These are phyloP conservation scores for Podospora sp. DNA, from an alignment of 495 filamentous ascomycete species.

Conservation along the genomic window DNA sequence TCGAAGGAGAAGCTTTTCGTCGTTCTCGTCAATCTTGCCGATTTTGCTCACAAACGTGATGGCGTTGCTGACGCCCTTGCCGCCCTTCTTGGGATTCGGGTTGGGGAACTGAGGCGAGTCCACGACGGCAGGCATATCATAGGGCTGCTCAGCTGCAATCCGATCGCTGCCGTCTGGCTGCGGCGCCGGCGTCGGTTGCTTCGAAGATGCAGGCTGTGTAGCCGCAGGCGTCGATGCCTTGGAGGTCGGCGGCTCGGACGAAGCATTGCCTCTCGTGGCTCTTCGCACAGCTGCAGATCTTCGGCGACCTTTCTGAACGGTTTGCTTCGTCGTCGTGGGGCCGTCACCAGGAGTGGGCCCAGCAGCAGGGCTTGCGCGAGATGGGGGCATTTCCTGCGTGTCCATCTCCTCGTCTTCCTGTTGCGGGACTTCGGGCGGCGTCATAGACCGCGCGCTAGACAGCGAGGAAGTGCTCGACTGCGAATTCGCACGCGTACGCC, in stretches of 20 bases:
- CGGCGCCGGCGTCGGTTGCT: slow-evolving; percentile 15
- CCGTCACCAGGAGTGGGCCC: slow-evolving; percentile 7
- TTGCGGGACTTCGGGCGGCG: slow-evolving; percentile 29
- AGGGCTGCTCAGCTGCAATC: slow-evolving; percentile 27
- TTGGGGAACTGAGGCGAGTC: slow-evolving; percentile 35
- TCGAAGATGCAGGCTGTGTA: slow-evolving; percentile 9
- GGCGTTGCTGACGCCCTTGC: slow-evolving; percentile 20
- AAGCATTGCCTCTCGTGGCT: slow-evolving; percentile 38
- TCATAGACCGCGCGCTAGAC: slow-evolving; percentile 38
- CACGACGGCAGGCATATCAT: slow-evolving; percentile 37
- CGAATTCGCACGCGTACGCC: slow-evolving; percentile 29
- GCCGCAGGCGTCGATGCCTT: slow-evolving; percentile 13
- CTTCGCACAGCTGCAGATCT: slow-evolving; percentile 33
- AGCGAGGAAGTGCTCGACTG: slow-evolving; percentile 38
- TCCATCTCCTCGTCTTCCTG: slow-evolving; percentile 22
- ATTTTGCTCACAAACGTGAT: slow-evolving; percentile 36
- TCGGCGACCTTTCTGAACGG: neutral
- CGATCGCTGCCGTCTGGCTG: slow-evolving; percentile 24
- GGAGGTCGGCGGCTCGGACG: slow-evolving; percentile 23
- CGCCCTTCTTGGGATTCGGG: slow-evolving; percentile 32
- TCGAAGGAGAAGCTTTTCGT: slow-evolving; percentile 31
- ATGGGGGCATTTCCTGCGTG: slow-evolving; percentile 23
- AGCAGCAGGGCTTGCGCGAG: slow-evolving; percentile 24
- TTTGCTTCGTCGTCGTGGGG: slow-evolving; percentile 17
- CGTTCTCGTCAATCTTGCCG: slow-evolving; percentile 35